Base-by-base conservation (phyloP, 2,329 filamentous ascomycete species). In the Fusarium nisikadoi region DNA sequence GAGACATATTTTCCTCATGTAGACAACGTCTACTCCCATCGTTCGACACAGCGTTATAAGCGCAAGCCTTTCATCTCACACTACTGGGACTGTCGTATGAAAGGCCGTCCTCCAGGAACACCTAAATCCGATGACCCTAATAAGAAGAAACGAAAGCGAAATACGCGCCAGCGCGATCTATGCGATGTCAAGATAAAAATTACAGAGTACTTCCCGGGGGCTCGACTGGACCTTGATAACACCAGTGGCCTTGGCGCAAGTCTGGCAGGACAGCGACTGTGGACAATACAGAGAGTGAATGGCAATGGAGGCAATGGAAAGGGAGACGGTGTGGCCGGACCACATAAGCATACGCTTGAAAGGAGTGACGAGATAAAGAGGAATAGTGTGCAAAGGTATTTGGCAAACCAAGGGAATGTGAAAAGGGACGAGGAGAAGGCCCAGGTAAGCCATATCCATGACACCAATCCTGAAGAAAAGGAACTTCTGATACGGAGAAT, bases 121-220 rank as follows among this genome's bases (percentile, higher is more conserved):
- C 91, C 92, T 65, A 94, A 95, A 79, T 93, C 92, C 2, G 89
- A 92, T 50, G 92, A 95, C 75, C 93, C 93, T 0, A 91, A 90
- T 79, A 94, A 94, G 84, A 94, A 94, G 86, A 94, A 94, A 81
- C 88, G 93, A 41, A 94, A 94, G 81, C 90, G 93, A 31, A 90
- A 87, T 39, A 91, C 91, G n/a, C 86, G 93, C 45, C 90, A 93
- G 80, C 86, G 92, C 17, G 92, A 94, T 81, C 85, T 94, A n/a
- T 95, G 93, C 79, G 92, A 95, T 80, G 93, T 95, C 71, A 95
- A 95, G 82, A 94, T 95, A 80, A 95, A 94, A 80, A 93, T 95
- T 66, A 94, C 92, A 6, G 93, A 95, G 80, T 93, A 93, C 81
- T 91, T 92, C 59, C 88, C 91, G 14, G 88, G 87, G 79, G 80